Evolutionary conservation across 2,329 filamentous ascomycete species (phyloP), one percentile per base, ranked within the genome.

Genomic region (Botrytis medusae): DNA sequence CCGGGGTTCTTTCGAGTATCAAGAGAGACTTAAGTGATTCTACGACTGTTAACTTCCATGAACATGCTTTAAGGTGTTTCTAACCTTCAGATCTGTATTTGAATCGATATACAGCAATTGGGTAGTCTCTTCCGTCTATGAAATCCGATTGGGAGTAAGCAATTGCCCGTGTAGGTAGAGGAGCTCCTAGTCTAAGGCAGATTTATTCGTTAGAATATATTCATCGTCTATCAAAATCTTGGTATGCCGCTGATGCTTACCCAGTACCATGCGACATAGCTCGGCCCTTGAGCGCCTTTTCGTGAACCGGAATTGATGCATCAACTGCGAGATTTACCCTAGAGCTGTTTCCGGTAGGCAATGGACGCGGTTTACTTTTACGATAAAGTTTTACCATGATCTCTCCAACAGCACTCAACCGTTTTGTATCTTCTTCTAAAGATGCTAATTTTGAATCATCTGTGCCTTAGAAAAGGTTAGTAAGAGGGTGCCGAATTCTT

Each of bases 141-240:
- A 22, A n/a, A 2, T 16, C 4, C 46, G n/a, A 9, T 0, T 0
- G 1, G 2, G 1, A 44, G 2, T 1, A 0, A 22, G 0, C 1
- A 20, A 0, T 0, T 3, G 34, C 18, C 7, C 12, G 44, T 9
- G 7, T 25, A 12, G n/a, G 4, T 5, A 57, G 29, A 57, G 61
- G 18, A 18, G 48, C 25, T 8, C 61, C 70, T 32, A 72, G 10
- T 22, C 70, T 72, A 22, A 20, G 9, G 6, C 5, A 1, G 3
- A 22, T 57, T 20, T 8, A 59, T 0, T n/a, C 5, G 20, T 62
- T n/a, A 51, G 29, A 6, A 22, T 25, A 14, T 0, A 8, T 48
- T 16, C n/a, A 65, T 40, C 20, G n/a, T 25, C 14, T 29, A 16
- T 22, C 25, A 16, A 0, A 18, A 32, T 25, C 16, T 25, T 25